Evolutionary conservation across 768 basidiomycete species (phyloP), one percentile per base, ranked within the genome.

Genomic region (Lactifluus rugatus): DNA sequence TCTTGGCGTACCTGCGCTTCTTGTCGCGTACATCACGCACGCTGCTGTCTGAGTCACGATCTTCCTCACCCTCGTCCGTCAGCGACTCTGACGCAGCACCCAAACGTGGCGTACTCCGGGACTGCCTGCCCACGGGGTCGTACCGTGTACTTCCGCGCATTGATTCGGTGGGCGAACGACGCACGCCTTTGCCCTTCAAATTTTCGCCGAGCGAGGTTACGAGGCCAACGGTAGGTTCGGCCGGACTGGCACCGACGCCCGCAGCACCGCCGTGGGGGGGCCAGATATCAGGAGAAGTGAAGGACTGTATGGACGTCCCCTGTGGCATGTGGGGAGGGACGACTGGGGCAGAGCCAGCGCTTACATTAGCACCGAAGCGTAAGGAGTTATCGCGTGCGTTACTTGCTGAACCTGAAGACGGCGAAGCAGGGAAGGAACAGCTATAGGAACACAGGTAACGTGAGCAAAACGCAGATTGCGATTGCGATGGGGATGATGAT

Each of bases 11-110:
- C 19, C 48, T 34, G 34, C 58, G 59, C 49, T 62, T 62, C 50
- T 60, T 61, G 42, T 62, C 53, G 16, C 56, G 57, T 2, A 60
- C 57, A 25, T 53, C 57, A 25, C 52, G 59, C 42, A 55, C 59
- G 37, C 58, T 60, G n/a, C 52, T 52, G 13, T 54, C 61, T 23
- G 61, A 61, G 34, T 62, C 61, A n/a, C 53, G 59, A 23, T 60
- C 61, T n/a, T 60, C 60, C n/a, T 60, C 60, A 14, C 48, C 61
- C 23, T 62, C 61, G 25, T 58, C 56, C 10, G 60, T 62, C 25
- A 54, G 6, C 34, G 48, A 41, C 11, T 59, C 52, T 16, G 58
- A 55, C 8, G 48, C 26, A 36, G 25, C 23, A 17, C 23, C 32
- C 19, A 46, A 26, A 13, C 58, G 57, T 17, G 48, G 17, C 41